Percentiles rank a stretch among this genome's conserved stretches.
phyloP scores from a whole-genome alignment of 2,329 filamentous ascomycete genomes.

The Blumeria hordei region DNA sequence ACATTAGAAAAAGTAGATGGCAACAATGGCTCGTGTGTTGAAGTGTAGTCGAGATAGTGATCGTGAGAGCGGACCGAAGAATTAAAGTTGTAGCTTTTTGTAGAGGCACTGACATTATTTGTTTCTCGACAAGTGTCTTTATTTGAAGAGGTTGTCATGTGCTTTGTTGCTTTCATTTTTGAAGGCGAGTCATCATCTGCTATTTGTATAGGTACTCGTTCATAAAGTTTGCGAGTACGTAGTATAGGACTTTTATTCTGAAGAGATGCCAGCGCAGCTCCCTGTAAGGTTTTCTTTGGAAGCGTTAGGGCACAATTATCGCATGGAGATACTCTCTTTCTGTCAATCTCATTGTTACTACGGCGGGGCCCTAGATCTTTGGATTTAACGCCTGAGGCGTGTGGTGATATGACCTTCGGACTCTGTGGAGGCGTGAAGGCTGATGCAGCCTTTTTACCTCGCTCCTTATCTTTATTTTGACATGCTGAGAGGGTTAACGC shows the following conservation, averaged over 20 bases:
- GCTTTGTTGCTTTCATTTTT: slow-evolving; percentile 10
- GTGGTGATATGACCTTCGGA: slow-evolving; percentile 22
- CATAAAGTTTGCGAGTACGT: slow-evolving; percentile 34
- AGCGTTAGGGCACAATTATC: slow-evolving; percentile 45
- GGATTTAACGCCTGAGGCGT: slow-evolving; percentile 24
- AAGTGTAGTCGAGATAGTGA: slow-evolving; percentile 44
- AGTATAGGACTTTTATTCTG: slow-evolving; percentile 25
- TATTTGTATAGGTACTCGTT: slow-evolving; percentile 24
- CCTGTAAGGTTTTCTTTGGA: slow-evolving; percentile 22
- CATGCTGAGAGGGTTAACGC: not conserved
- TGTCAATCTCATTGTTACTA: slow-evolving; percentile 42
- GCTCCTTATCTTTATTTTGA: not conserved
- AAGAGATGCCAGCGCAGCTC: slow-evolving; percentile 4
- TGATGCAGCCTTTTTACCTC: no score
- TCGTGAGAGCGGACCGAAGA: slow-evolving; percentile 24
- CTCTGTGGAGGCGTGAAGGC: slow-evolving; percentile 30
- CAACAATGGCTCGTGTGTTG: slow-evolving; percentile 37
- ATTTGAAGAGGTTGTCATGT: slow-evolving; percentile 5
- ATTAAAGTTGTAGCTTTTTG: slow-evolving; percentile 20
- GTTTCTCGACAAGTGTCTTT: slow-evolving; percentile 6
- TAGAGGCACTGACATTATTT: slow-evolving; percentile 8
- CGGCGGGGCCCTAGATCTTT: slow-evolving; percentile 22
- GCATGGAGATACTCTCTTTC: slow-evolving; percentile 36
- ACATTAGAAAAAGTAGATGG: slow-evolving; percentile 41
- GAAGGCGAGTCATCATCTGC: slow-evolving; percentile 11